These are phyloP conservation scores for Neohortaea acidophila DNA, from an alignment of 495 filamentous ascomycete species.

Conservation along the genomic window DNA sequence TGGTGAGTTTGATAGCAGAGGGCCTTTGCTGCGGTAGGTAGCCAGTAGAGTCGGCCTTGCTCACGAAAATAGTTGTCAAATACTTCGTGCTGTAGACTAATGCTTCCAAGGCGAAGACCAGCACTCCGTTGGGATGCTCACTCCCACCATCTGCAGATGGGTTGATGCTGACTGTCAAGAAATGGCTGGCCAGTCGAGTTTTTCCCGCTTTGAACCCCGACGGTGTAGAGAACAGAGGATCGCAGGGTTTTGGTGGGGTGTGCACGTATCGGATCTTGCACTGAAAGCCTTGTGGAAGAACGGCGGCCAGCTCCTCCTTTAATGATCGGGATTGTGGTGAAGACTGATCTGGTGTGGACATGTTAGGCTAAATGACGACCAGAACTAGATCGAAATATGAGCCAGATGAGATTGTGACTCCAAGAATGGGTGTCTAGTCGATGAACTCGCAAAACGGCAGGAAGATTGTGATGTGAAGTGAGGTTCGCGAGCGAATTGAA, in stretches of 20 bases:
- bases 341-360: too few relatives aligned
- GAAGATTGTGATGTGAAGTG: too few relatives aligned
- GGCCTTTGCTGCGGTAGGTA: constrained; percentile 51
- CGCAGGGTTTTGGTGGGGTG: constrained; percentile 57
- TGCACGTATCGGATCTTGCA: constrained; percentile 77
- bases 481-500: too few relatives aligned
- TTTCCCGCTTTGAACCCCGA: constrained; percentile 49
- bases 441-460: too few relatives aligned
- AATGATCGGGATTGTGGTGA: constrained; percentile 1
- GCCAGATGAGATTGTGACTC: too few relatives aligned
- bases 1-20: constrained; percentile 58
- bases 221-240: constrained; percentile 64
- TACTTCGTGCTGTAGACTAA: constrained; percentile 57
- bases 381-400: too few relatives aligned
- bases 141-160: constrained; percentile 23
- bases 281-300: constrained; percentile 51
- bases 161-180: constrained; percentile 54
- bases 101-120: constrained; percentile 56
- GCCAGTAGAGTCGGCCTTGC: constrained; percentile 93
- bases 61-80: constrained; percentile 79
- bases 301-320: constrained; percentile 40
- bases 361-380: too few relatives aligned
- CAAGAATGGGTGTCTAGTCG: too few relatives aligned
- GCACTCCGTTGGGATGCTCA: constrained; percentile 29
- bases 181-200: constrained; percentile 82